A percentile compares a stretch with the other conserved stretches of the same genome.
Conservation (phyloP, 306 rosid species). For the Vicia villosa region DNA sequence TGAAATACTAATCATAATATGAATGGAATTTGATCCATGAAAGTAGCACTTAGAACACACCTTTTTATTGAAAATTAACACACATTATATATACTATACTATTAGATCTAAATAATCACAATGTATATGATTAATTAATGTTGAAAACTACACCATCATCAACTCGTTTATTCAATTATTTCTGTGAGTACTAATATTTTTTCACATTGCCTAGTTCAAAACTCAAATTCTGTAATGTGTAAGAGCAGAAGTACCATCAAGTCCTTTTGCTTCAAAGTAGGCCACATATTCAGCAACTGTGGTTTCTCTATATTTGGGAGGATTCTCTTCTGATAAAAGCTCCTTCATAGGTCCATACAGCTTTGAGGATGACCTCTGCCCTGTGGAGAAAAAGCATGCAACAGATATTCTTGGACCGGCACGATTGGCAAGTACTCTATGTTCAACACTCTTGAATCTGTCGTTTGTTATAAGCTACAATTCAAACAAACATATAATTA, state of each 20-base stretch:
- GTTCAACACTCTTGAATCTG: no score
- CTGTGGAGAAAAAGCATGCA: conserved; percentile 34
- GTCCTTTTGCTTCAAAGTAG: conserved; percentile 21
- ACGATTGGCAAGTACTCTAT: conserved; percentile 22
- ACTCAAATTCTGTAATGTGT: conserved; percentile 42
- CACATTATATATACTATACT: neutral
- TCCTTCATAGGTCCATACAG: conserved; percentile 57
- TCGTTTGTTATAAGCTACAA: no score
- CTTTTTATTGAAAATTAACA: conserved; percentile 8
- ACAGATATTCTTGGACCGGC: conserved; percentile 44
- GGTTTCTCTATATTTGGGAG: conserved; percentile 49
- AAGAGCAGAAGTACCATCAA: conserved; percentile 44
- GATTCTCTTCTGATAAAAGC: conserved; percentile 48
- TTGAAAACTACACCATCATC: no score
- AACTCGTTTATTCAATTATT: no score
- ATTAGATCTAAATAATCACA: neutral
- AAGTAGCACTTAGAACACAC: conserved; percentile 13
- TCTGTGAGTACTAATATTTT: no score
- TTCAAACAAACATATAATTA: no score
- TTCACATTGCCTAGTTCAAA: neutral
- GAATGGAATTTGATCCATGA: conserved; percentile 27
- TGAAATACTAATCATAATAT: conserved; percentile 24
- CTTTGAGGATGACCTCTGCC: neutral
- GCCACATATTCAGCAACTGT: conserved; percentile 34
- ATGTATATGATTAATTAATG: no score